Evolutionary conservation across 306 rosid genomes (phyloP).

Genomic region (Acacia melanoxylon): DNA sequence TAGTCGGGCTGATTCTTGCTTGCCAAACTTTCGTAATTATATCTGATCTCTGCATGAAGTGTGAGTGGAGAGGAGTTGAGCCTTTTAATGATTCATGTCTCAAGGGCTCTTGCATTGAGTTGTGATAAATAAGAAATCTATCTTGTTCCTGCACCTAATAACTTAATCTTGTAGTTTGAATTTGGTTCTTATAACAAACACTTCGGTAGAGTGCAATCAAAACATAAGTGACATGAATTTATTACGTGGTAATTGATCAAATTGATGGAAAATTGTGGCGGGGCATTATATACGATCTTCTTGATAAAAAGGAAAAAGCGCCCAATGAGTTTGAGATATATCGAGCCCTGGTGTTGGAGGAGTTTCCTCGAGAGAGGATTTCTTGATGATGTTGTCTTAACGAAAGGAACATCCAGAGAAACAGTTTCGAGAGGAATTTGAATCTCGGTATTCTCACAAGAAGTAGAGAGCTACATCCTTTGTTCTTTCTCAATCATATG

Average conservation of each 20-base stretch:
- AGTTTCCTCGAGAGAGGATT: conserved; percentile 84
- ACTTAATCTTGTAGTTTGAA: background rate
- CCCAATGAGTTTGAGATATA: conserved; percentile 75
- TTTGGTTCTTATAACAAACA: background rate
- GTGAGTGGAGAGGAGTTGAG: background rate
- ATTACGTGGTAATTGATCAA: conserved; percentile 8
- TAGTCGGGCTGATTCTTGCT: background rate
- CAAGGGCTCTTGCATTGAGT: background rate
- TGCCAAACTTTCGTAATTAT: background rate
- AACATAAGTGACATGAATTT: background rate
- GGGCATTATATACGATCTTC: conserved; percentile 90
- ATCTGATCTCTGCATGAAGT: background rate
- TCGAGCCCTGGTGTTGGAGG: conserved; percentile 72
- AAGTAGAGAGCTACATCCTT: conserved; percentile 28
- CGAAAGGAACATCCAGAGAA: conserved; percentile 55
- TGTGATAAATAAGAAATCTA: background rate
- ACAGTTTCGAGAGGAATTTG: conserved; percentile 60
- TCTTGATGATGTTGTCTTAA: conserved; percentile 72
- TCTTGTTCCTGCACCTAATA: background rate
- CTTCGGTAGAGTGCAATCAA: conserved; percentile 9
- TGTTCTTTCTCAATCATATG: conserved; percentile 15
- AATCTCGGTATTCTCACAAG: conserved; percentile 48
- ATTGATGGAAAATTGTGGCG: conserved; percentile 32
- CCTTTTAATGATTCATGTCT: background rate
- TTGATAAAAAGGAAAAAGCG: conserved; percentile 78